A percentile compares a stretch with the other conserved stretches of the same genome.
phyloP scores from a whole-genome alignment of 306 rosid genomes.

The Geum urbanum region DNA sequence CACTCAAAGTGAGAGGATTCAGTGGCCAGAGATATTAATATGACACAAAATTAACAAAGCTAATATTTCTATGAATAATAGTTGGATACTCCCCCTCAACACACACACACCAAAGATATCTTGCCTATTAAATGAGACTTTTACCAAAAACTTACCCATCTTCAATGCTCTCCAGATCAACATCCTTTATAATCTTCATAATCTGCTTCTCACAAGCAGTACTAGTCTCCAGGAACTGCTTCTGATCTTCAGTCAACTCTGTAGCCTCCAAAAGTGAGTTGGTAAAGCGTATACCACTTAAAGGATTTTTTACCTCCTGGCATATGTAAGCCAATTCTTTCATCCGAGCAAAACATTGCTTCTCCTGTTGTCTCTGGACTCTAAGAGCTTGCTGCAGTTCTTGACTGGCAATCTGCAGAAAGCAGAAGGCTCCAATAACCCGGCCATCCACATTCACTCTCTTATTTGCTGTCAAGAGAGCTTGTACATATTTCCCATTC shows the following conservation, averaged over 20 bases:
- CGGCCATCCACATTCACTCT: conserved; percentile 76
- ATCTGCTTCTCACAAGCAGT: conserved; percentile 94
- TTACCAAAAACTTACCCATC: conserved; percentile 67
- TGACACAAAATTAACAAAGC: background rate
- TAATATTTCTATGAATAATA: background rate
- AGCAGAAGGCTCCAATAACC: conserved; percentile 90
- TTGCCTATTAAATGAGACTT: conserved; percentile 11
- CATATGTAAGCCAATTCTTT: conserved; percentile 90
- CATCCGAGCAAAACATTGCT: conserved; percentile 64
- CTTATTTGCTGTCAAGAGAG: conserved; percentile 87
- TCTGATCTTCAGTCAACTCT: conserved; percentile 84
- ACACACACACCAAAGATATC: background rate
- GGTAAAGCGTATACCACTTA: conserved; percentile 87
- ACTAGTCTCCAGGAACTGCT: conserved; percentile 87
- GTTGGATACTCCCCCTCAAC: background rate
- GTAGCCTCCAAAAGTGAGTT: conserved; percentile 91
- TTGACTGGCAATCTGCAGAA: conserved; percentile 80
- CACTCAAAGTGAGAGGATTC: background rate
- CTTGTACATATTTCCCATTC: conserved; percentile 71
- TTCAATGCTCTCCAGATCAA: conserved; percentile 69
- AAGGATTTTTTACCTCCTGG: conserved; percentile 88
- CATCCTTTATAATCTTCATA: conserved; percentile 64
- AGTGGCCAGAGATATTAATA: background rate
- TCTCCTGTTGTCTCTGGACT: conserved; percentile 82
- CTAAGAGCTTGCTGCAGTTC: conserved; percentile 81